Evolutionary conservation across 805 yeast species (phyloP), one percentile per base, ranked within the genome.

Genomic region (Starmerella sirachaensis): DNA sequence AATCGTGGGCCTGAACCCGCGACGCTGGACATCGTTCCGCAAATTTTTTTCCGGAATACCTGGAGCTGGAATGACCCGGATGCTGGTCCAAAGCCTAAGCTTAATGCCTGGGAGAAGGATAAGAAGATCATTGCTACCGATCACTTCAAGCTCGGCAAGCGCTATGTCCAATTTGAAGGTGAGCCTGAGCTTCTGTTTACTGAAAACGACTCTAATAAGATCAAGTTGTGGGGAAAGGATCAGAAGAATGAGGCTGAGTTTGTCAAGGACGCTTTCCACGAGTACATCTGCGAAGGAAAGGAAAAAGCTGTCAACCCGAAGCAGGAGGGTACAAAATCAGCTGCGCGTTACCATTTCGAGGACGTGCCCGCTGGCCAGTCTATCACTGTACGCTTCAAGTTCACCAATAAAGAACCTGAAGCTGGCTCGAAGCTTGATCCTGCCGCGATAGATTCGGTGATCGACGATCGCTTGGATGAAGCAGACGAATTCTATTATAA

Each of bases 401-500:
- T 81, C 50, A 65, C 79, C 17, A 65, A 65, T 42, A 52, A 43
- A 14, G 55, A 58, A 22, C 64, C 63, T 6, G 54, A 56, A 9
- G 52, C 58, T 17, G 63, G 59, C 14, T 39, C 35, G 11, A 40
- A 35, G 17, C 61, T 82, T 40, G 82, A 81, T 56, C 93, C 81
- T 57, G 77, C 73, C 46, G 74, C 65, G 33, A 76, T 83, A 49
- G 95, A 85, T 59, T 59, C 66, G 22, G 58, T 72, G 5, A 73
- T 86, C 50, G 75, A 72, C 20, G 66, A 71, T 32, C 75, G 94
- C 55, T 76, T 76, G 52, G 78, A 73, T 45, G 96, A 85, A 52
- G 95, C 95, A 10, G 94, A 86, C 52, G 86, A 84, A 35, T 85
- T 85, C 58, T 85, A 85, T 62, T 82, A 88, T 83, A 74, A 79